Conservation (phyloP, 202 grass and related monocot species). For the Zoysia matrella region DNA sequence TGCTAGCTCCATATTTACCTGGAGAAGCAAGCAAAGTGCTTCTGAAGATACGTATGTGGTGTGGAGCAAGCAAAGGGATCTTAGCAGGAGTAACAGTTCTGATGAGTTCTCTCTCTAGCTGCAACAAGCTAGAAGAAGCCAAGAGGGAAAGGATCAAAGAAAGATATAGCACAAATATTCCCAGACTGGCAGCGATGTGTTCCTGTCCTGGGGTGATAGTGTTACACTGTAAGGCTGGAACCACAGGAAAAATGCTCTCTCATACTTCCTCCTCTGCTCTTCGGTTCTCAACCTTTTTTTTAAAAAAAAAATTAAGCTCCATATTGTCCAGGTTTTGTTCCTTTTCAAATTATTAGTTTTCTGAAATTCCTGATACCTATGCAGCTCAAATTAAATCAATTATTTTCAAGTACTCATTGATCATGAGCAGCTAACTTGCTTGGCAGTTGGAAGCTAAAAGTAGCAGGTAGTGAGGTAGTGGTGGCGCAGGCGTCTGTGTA, state of each 20-base stretch:
- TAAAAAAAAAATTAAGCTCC: neutral
- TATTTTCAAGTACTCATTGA: neutral
- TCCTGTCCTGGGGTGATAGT: slow-evolving; percentile 45
- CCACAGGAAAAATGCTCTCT: slow-evolving; percentile 28
- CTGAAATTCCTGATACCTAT: neutral
- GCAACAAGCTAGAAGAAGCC: slow-evolving; percentile 23
- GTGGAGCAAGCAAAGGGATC: slow-evolving; percentile 39
- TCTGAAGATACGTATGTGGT: slow-evolving; percentile 10
- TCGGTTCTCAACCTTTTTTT: neutral
- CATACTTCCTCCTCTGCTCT: neutral
- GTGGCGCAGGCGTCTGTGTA: slow-evolving; percentile 45
- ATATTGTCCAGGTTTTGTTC: too few species aligned
- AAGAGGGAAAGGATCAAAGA: slow-evolving; percentile 25
- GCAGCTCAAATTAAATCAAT: neutral
- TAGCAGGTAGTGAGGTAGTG: slow-evolving; percentile 17
- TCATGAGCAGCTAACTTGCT: slow-evolving; percentile 42
- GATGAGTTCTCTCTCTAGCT: neutral
- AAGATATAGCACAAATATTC: slow-evolving; percentile 27
- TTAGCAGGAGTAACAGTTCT: slow-evolving; percentile 38
- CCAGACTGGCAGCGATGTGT: neutral
- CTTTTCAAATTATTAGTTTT: neutral
- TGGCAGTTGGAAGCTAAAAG: slow-evolving; percentile 51
- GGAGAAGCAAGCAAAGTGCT: neutral
- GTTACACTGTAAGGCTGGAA: slow-evolving; percentile 55
- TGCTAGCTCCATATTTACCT: neutral